phyloP scores from a whole-genome alignment of 2,329 filamentous ascomycete species.

The Hymenotorrendiella dingleyae region DNA sequence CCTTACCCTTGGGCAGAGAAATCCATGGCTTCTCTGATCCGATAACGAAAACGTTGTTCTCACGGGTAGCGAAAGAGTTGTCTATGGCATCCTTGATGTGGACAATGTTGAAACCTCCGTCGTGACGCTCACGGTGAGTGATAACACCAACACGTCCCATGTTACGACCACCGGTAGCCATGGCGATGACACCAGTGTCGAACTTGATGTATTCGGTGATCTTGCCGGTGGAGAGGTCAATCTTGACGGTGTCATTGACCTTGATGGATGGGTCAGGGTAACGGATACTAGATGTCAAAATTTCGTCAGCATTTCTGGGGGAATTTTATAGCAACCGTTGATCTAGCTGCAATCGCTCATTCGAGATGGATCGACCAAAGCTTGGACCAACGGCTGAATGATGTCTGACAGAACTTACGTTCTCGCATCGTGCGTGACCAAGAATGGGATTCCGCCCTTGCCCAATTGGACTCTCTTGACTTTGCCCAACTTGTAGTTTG shows the following conservation, averaged over 20 bases:
- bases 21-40: slow-evolving; percentile 99
- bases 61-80: slow-evolving; percentile 99
- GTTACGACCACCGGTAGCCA: slow-evolving; percentile 99
- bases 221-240: slow-evolving; percentile 94
- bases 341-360: slow-evolving; percentile 27
- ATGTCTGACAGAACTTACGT: slow-evolving; percentile 98
- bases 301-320: slow-evolving; percentile 29
- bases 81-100: slow-evolving; percentile 99
- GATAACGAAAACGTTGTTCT: slow-evolving; percentile 99
- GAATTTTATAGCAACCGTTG: slow-evolving; percentile 30
- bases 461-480: slow-evolving; percentile 99
- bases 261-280: slow-evolving; percentile 98
- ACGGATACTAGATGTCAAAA: slow-evolving; percentile 67
- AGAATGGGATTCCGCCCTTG: slow-evolving; percentile 99
- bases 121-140: slow-evolving; percentile 99
- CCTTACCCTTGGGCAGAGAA: slow-evolving; percentile 99
- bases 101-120: slow-evolving; percentile 99
- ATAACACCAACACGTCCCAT: slow-evolving; percentile 99
- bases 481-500: slow-evolving; percentile 99
- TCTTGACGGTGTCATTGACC: slow-evolving; percentile 99
- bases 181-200: slow-evolving; percentile 95
- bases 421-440: slow-evolving; percentile 99
- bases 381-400: slow-evolving; percentile 99
- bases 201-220: slow-evolving; percentile 98
- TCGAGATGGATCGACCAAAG: slow-evolving; percentile 63